Conservation (phyloP, 73 alveolate genomes). For the Tetrahymena borealis region DNA sequence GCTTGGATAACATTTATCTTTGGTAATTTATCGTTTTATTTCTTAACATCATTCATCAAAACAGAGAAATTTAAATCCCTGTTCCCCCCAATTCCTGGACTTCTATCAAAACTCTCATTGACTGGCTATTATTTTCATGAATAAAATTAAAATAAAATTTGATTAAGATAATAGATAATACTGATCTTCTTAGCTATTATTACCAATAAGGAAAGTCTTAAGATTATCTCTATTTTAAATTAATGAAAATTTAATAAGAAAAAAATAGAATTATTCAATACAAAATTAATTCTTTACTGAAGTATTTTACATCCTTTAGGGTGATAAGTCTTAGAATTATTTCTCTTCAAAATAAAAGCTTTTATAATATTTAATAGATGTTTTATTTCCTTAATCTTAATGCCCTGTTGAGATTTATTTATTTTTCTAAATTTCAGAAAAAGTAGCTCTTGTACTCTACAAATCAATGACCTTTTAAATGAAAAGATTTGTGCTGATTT, state of each 20-base stretch:
- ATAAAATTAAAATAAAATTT: not conserved
- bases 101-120: not conserved
- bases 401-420: not conserved
- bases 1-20: not conserved
- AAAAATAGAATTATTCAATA: too few relatives aligned
- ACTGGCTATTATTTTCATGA: not conserved
- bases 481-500: not conserved
- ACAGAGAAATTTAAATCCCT: not conserved
- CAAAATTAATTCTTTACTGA: not conserved
- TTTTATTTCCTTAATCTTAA: not conserved
- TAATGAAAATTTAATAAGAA: too few relatives aligned
- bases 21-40: not conserved
- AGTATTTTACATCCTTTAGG: not conserved
- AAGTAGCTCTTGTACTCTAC: not conserved
- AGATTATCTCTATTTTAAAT: not conserved
- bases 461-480: not conserved
- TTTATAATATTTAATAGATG: not conserved
- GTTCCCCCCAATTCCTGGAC: not conserved
- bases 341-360: not conserved
- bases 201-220: not conserved
- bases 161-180: not conserved
- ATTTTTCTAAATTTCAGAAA: not conserved
- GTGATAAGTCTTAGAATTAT: not conserved
- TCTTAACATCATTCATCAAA: not conserved
- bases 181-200: not conserved